Evolutionary conservation across 2,329 filamentous ascomycete genomes (phyloP), one percentile per base, ranked within the genome.

Genomic region (Claviceps sorghi): DNA sequence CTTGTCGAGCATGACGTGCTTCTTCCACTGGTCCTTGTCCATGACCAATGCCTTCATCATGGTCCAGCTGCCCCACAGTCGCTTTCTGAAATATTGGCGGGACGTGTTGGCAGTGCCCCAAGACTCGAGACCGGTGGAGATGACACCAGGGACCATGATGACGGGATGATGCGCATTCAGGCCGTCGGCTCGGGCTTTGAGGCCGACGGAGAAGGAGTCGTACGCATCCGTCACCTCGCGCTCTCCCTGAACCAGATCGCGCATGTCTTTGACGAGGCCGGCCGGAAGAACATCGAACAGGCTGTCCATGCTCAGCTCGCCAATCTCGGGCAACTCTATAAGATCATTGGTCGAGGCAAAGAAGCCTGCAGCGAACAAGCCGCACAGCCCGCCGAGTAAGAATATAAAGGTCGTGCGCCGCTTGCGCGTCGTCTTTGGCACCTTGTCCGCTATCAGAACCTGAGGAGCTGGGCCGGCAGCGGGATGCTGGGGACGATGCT

Each of bases 131-230:
- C 93, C 93, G 0, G 93, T 97, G 0, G 93, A 97, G 59, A 98
- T 98, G 54, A 98, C 93, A 4, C 93, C 93, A 0, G 93, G 93
- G 10, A 98, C 83, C 91, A 98, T 97, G 57, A 98, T 86, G 56
- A 98, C 83, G 1, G 93, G 88, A 61, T 96, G 89, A 54, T 86
- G 78, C 17, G 87, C 91, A 48, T 77, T 67, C 19, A 97, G 76
- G 1, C 94, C 94, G 65, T 96, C 86, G 4, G 82, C 72, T 41
- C 82, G 82, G 21, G 90, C 84, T 61, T 94, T 86, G 32, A 93
- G 71, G 5, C 93, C 94, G 47, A 97, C 86, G 1, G 89, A 81
- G 64, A 98, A 98, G 6, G 90, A 87, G 71, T 98, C 93, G 69
- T 95, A 95, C 61, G 85, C 86, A 57, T 95, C 84, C 44, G 88